phyloP scores from a whole-genome alignment of 1,284 basidiomycete species.

The Rhodotorula glutinis region DNA sequence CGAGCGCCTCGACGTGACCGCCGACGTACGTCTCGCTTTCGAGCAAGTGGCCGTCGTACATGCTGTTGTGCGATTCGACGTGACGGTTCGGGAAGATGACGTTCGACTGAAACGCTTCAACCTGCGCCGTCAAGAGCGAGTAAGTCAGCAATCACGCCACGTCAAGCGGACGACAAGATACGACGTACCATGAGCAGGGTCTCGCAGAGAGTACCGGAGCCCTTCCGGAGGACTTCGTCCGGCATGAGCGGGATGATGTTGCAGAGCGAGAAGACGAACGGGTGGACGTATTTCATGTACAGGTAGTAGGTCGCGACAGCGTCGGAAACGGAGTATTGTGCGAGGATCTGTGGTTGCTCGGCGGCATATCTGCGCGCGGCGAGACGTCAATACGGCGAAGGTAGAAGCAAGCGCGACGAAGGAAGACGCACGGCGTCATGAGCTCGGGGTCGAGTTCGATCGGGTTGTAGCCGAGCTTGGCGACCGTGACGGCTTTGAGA shows the following conservation, averaged over 20 bases:
- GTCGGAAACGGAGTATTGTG: constrained; percentile 98
- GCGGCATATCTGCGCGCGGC: constrained; percentile 71
- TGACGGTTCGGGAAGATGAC: constrained; percentile 99
- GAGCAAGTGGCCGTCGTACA: constrained; percentile 92
- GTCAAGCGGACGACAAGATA: neutral
- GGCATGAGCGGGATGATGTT: constrained; percentile 98
- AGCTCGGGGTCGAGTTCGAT: constrained; percentile 97
- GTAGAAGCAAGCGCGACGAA: neutral
- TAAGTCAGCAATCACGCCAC: no score
- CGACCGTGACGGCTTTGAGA: constrained; percentile 94
- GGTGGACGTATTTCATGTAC: constrained; percentile 99
- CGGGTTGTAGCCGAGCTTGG: constrained; percentile 95
- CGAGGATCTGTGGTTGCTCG: constrained; percentile 91
- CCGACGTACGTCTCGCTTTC: constrained; percentile 98
- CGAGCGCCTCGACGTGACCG: constrained; percentile 96
- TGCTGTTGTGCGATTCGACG: constrained; percentile 85
- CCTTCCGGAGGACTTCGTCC: constrained; percentile 95
- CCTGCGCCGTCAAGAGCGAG: constrained; percentile 54
- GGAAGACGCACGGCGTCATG: constrained; percentile 83
- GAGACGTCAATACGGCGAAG: neutral
- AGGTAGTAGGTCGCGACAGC: constrained; percentile 99
- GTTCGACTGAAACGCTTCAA: constrained; percentile 84
- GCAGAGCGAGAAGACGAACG: constrained; percentile 98
- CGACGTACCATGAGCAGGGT: constrained; percentile 88
- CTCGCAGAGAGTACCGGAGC: constrained; percentile 93